Evolutionary conservation across 2,329 filamentous ascomycete species (phyloP).

Genomic region (Aspergillus ustus): DNA sequence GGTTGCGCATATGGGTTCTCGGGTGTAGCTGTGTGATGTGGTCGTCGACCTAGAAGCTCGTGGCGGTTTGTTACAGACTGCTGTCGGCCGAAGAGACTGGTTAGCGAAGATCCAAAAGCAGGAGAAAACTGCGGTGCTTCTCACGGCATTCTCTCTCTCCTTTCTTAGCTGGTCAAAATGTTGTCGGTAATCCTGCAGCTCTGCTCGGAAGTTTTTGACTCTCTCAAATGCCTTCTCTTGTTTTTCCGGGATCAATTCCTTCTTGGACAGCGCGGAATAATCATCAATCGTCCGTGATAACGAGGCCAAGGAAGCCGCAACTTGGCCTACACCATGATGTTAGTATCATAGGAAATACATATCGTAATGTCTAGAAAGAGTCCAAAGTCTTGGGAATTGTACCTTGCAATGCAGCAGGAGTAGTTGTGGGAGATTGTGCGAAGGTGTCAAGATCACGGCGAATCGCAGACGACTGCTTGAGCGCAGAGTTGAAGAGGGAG

Average conservation of each 20-base stretch:
- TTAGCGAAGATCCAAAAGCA: constrained; percentile 2
- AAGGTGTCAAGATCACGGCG: constrained; percentile 76
- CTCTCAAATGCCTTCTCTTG: constrained; percentile 88
- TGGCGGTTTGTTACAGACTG: constrained; percentile 70
- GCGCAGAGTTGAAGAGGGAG: constrained; percentile 80
- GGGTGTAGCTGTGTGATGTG: constrained; percentile 76
- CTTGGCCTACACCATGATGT: constrained; percentile 62
- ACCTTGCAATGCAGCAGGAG: constrained; percentile 67
- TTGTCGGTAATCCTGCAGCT: constrained; percentile 77
- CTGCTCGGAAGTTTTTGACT: constrained; percentile 80
- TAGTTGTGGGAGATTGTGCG: constrained; percentile 60
- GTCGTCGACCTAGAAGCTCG: constrained; percentile 83
- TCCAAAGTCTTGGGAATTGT: not conserved
- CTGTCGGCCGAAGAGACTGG: constrained; percentile 32
- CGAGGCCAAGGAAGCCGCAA: constrained; percentile 77
- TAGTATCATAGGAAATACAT: constrained; percentile 27
- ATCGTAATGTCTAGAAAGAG: not conserved
- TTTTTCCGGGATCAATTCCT: constrained; percentile 88
- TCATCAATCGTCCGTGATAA: constrained; percentile 92
- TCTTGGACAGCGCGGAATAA: constrained; percentile 81
- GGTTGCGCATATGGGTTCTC: constrained; percentile 89
- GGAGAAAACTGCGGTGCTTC: constrained; percentile 20
- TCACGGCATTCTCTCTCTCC: constrained; percentile 73
- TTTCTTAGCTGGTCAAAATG: constrained; percentile 79
- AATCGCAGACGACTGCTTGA: constrained; percentile 82